Evolutionary conservation across 257 asterid species (phyloP), one percentile per base, ranked within the genome.

Genomic region (Parsonsia alboflavescens): DNA sequence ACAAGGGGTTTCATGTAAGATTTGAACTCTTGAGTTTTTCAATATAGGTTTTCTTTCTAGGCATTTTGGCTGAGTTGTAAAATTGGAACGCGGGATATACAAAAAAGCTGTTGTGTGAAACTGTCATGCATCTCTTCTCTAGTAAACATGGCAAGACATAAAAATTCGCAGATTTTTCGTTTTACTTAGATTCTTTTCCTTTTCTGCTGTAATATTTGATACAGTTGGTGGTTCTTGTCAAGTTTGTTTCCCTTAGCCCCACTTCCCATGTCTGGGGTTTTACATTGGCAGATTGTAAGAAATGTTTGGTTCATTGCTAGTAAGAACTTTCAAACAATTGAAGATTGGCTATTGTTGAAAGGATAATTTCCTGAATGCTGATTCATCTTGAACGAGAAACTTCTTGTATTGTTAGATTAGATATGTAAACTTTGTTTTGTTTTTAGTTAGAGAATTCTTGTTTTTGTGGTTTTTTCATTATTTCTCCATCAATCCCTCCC

Each of bases 81-180:
- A 81, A 81, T 84, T 82, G 85, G 84, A 74, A 80, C 77, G 85
- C 82, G 79, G 80, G 73, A 74, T 74, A 80, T 78, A 81, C 84
- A 72, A 53, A 68, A 74, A 59, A 53, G 73, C 74, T 70, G 78
- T 36, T 81, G 73, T 86, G 75, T 74, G 81, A 79, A 54, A 65
- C 50, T 65, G 70, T 65, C 70, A 17, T 36, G 74, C 79, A 82
- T 76, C 67, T 83, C 76, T 30, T 62, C 48, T 41, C 50, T 39
- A 63, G 80, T 74, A 72, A 74, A 81, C 77, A 68, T 69, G 46
- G 65, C 9, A 52, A 70, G 62, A 52, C 62, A 58, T 50, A 67
- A 62, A 70, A 63, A 56, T n/a, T 24, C 79, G 33, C 22, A 16
- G 82, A 71, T 77, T 52, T 33, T 76, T 76, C 65, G 15, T 69